These are phyloP conservation scores for Salix suchowensis DNA, from an alignment of 345 rosid genomes.

Conservation along the genomic window DNA sequence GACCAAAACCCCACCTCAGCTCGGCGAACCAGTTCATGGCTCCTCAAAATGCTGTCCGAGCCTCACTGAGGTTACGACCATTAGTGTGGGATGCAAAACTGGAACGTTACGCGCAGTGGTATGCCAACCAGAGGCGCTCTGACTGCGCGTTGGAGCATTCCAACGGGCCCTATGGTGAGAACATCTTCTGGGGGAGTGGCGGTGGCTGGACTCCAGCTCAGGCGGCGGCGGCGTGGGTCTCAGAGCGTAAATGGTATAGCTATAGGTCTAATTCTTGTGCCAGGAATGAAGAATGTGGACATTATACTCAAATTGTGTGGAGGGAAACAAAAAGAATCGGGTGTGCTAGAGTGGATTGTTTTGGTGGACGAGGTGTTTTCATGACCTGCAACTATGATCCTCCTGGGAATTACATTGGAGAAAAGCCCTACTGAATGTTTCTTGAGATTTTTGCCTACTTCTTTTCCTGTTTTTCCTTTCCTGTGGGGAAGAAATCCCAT, in stretches of 20 bases:
- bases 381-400: constrained; percentile 93
- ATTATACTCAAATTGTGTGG: constrained; percentile 92
- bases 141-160: constrained; percentile 77
- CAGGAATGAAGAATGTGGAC: constrained; percentile 63
- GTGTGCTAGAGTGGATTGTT: constrained; percentile 59
- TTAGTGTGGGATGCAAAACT: constrained; percentile 54
- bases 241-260: constrained; percentile 54
- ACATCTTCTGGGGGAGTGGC: constrained; percentile 96
- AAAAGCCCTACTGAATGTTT: constrained; percentile 61
- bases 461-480: not conserved
- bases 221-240: constrained; percentile 63
- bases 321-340: constrained; percentile 53
- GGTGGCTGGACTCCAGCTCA: constrained; percentile 56
- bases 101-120: constrained; percentile 52
- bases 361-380: constrained; percentile 57
- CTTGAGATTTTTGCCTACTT: not conserved
- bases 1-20: not conserved
- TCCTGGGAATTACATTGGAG: constrained; percentile 85
- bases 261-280: constrained; percentile 56
- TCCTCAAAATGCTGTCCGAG: constrained; percentile 69
- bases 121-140: constrained; percentile 52
- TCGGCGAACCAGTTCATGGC: constrained; percentile 43
- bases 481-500: not conserved
- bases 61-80: constrained; percentile 41
- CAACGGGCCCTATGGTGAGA: constrained; percentile 82